These are phyloP conservation scores for Acanthochlamys bracteata DNA, from an alignment of 106 monocot genomes.

Conservation along the genomic window DNA sequence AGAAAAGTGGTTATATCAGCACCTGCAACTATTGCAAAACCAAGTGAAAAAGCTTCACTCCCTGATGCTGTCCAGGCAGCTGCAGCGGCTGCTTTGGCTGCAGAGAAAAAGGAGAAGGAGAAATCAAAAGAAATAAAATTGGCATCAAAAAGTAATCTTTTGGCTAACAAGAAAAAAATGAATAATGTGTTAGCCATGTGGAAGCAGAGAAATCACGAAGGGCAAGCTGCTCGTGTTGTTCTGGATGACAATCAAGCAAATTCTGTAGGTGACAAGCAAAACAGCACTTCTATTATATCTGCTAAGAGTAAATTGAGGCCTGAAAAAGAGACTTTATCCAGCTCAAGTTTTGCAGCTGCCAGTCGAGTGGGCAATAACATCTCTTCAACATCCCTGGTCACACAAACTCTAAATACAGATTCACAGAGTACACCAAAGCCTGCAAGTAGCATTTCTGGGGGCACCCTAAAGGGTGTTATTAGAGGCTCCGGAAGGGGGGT, in stretches of 20 bases:
- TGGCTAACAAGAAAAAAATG: constrained; percentile 98
- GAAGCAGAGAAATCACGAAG: constrained; percentile 95
- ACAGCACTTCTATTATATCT: constrained; percentile 13
- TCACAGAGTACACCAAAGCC: constrained; percentile 35
- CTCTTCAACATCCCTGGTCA: constrained; percentile 1
- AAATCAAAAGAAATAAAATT: constrained; percentile 82
- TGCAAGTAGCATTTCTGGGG: constrained; percentile 41
- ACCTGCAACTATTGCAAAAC: constrained; percentile 64
- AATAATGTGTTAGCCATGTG: constrained; percentile 92
- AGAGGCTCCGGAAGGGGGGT: constrained; percentile 66
- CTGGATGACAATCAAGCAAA: constrained; percentile 54
- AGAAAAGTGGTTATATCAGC: constrained; percentile 94
- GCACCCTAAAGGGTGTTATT: constrained; percentile 75
- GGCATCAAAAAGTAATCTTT: constrained; percentile 76
- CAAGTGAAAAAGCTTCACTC: constrained; percentile 61
- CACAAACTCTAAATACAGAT: constrained; percentile 24
- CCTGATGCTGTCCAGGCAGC: constrained; percentile 93
- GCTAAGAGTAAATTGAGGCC: constrained; percentile 37
- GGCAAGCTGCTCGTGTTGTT: constrained; percentile 66
- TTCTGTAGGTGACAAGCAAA: constrained; percentile 36
- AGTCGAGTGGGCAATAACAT: constrained; percentile 11
- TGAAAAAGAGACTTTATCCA: constrained; percentile 32
- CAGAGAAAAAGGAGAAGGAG: constrained; percentile 96
- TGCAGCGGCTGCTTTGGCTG: constrained; percentile 83
- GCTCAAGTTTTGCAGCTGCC: constrained; percentile 17